Base-by-base conservation (phyloP, 148 eudicot species). In the Dianthus caryophyllus region DNA sequence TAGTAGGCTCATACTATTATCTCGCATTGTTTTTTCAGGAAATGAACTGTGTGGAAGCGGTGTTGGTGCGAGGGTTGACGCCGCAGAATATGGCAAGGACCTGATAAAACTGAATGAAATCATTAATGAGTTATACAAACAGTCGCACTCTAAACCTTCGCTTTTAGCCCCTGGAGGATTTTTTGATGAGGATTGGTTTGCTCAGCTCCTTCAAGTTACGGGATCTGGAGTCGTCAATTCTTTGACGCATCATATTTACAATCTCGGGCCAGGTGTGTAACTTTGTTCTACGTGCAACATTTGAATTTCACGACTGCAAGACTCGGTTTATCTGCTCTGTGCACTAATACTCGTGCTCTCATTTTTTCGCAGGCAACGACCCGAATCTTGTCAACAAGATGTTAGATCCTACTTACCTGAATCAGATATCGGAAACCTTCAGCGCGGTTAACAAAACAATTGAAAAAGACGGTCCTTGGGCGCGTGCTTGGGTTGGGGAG, bases 401-500 rank as follows among this genome's bases (percentile, higher is more conserved):
- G 55, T 65, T 86, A 78, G 65, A 94, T 71, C 99, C 99, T 25
- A 1, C 67, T 61, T 57, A 56, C 71, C 77, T 94, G 82, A 81
- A 75, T 70, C 65, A 75, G 68, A 68, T 79, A 67, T 64, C 84
- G 27, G 39, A 36, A 61, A 85, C 81, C 15, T 90, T 84, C 67
- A 27, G 69, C 56, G 67, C 11, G 49, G 86, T 94, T n/a, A 71
- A 52, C 31, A 64, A 77, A 71, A 82, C 80, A 49, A 83, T 94
- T 49, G 57, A 77, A 72, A 52, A 33, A 1, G 36, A 67, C 60
- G 99, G 97, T 59, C 87, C 92, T 61, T 94, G 97, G 99, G 71
- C 99, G 70, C 82, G 82, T 49, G 89, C 99, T 67, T 94, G 99
- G 99, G 96, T 94, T 31, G 93, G 99, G 46, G 99, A 94, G 79